These are phyloP conservation scores for Seminavis robusta DNA, from an alignment of 108 stramenopile species.

Conservation along the genomic window DNA sequence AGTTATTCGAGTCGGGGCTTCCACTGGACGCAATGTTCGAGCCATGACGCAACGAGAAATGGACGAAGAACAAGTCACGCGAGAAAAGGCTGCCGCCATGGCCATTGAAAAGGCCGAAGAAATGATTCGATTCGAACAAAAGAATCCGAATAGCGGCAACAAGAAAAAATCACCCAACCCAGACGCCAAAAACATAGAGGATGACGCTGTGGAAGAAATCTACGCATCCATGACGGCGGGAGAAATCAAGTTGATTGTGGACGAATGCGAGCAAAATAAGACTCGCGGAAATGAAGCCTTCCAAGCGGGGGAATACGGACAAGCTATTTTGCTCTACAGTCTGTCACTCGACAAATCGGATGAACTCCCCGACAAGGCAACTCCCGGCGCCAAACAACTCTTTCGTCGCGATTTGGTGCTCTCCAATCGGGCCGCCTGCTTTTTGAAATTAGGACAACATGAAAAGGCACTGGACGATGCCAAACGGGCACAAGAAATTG, in stretches of 20 bases:
- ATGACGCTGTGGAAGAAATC: constrained; percentile 65
- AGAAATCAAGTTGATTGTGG: constrained; percentile 60
- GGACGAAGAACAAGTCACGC: constrained; percentile 40
- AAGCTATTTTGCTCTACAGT: constrained; percentile 83
- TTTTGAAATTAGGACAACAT: constrained; percentile 89
- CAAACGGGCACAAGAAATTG: constrained; percentile 41
- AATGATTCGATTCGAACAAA: constrained; percentile 38
- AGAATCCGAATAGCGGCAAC: constrained; percentile 18
- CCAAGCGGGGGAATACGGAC: constrained; percentile 82
- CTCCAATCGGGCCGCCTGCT: constrained; percentile 84
- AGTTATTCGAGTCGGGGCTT: constrained; percentile 51
- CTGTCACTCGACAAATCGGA: constrained; percentile 82
- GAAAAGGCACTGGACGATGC: constrained; percentile 87
- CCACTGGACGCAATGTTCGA: constrained; percentile 55
- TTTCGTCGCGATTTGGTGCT: constrained; percentile 71
- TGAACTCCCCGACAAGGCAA: constrained; percentile 55
- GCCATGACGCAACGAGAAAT: constrained; percentile 69
- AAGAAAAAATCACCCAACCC: no score
- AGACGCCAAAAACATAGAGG: constrained; percentile 17
- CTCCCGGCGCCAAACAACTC: constrained; percentile 26
- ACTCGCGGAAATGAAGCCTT: constrained; percentile 88
- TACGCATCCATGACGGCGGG: constrained; percentile 61
- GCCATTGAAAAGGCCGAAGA: constrained; percentile 37
- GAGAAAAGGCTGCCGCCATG: constrained; percentile 39
- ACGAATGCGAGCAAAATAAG: constrained; percentile 72